Conservation (phyloP, 495 filamentous ascomycete species). For the Diplogelasinospora grovesii region DNA sequence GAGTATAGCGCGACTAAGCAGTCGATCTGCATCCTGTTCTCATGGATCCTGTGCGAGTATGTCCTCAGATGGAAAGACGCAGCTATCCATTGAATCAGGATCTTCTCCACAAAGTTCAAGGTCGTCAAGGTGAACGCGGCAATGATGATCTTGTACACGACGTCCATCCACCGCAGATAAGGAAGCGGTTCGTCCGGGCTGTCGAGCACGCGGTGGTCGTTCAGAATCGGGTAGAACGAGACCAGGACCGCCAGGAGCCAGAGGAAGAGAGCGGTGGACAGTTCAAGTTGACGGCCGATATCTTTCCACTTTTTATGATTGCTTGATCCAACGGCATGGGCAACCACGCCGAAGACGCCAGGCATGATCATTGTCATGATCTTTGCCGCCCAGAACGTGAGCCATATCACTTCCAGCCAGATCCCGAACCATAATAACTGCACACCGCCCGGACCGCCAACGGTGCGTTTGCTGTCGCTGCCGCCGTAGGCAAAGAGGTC, state of each 20-base stretch:
- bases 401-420: conserved; percentile 91
- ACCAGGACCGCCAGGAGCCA: conserved; percentile 83
- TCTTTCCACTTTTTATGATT: conserved; percentile 87
- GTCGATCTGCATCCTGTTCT: conserved; percentile 68
- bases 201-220: conserved; percentile 58
- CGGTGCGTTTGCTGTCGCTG: conserved; percentile 27
- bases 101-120: conserved; percentile 85
- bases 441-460: conserved; percentile 68
- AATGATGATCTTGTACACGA: conserved; percentile 82
- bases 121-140: conserved; percentile 70
- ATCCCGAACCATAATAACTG: conserved; percentile 83
- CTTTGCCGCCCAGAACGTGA: conserved; percentile 78
- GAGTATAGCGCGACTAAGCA: conserved; percentile 59
- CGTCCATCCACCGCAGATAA: conserved; percentile 61
- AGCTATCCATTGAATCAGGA: conserved; percentile 91
- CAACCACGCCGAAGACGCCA: conserved; percentile 53
- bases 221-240: conserved; percentile 64
- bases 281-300: conserved; percentile 77
- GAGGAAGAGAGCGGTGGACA: conserved; percentile 82
- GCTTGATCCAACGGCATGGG: conserved; percentile 78
- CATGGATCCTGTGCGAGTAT: conserved; percentile 84
- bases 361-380: conserved; percentile 74
- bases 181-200: conserved; percentile 40
- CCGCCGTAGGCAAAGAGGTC: conserved; percentile 57
- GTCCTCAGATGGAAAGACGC: conserved; percentile 88